Evolutionary conservation across 148 eudicot species (phyloP).

Genomic region (Arctostaphylos glauca): DNA sequence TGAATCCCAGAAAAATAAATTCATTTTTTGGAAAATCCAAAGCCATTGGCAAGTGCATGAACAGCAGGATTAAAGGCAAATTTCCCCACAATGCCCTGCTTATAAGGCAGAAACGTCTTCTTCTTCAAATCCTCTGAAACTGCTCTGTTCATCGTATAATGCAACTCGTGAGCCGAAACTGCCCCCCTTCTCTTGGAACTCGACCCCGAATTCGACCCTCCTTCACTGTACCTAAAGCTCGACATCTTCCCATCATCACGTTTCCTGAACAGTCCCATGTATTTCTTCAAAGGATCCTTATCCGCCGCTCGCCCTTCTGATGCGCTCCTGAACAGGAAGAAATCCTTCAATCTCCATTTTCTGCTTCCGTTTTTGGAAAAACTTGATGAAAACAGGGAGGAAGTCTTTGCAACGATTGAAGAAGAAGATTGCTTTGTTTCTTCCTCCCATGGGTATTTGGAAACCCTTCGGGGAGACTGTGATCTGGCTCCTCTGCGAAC

Average conservation of each 20-base stretch:
- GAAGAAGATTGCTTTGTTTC: conserved; percentile 21
- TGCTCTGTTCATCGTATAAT: conserved; percentile 62
- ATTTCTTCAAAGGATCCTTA: conserved; percentile 54
- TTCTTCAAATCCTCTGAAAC: conserved; percentile 69
- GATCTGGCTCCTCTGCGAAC: conserved; percentile 44
- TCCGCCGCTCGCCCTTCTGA: conserved; percentile 72
- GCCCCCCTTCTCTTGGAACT: conserved; percentile 33
- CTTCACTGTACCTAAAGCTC: conserved; percentile 32
- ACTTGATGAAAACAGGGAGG: conserved; percentile 16
- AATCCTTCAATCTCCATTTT: conserved; percentile 72
- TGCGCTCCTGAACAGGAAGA: conserved; percentile 71
- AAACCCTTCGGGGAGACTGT: conserved; percentile 50
- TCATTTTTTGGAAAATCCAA: conserved; percentile 32
- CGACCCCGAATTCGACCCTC: neutral
- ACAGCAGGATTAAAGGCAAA: conserved; percentile 51
- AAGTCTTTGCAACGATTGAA: conserved; percentile 15
- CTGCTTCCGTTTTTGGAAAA: conserved; percentile 30
- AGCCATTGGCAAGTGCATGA: conserved; percentile 40
- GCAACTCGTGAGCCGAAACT: conserved; percentile 70
- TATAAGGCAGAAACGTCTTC: conserved; percentile 73
- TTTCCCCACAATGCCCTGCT: conserved; percentile 65
- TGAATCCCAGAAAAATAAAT: neutral
- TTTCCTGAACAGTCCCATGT: conserved; percentile 36
- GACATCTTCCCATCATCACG: conserved; percentile 40
- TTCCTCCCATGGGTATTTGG: conserved; percentile 54